A percentile compares a stretch with the other conserved stretches of the same genome.
These are phyloP conservation scores for Suaeda aralocaspica DNA, from an alignment of 148 eudicot species.

Conservation along the genomic window DNA sequence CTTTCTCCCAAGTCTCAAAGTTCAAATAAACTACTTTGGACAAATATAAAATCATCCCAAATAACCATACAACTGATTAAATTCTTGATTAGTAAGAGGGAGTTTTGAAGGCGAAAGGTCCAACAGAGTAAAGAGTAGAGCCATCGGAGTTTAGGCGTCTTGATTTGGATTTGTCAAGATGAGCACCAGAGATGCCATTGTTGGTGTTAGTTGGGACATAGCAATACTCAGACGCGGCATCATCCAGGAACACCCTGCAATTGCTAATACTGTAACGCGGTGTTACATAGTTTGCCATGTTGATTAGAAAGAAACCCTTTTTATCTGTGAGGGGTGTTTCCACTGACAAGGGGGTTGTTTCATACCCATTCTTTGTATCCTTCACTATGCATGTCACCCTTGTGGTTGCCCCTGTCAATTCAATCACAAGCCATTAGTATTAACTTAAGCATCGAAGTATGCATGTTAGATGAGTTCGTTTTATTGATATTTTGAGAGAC, in stretches of 20 bases:
- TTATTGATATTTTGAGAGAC: no score
- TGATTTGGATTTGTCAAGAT: background rate
- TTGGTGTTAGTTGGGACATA: background rate
- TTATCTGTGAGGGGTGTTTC: background rate
- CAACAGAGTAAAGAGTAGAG: slow-evolving; percentile 6
- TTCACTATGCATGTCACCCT: slow-evolving; percentile 8
- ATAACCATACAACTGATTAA: background rate
- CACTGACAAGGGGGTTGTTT: slow-evolving; percentile 6
- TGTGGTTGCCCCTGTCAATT: slow-evolving; percentile 4
- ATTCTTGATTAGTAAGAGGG: background rate
- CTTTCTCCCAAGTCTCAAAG: background rate
- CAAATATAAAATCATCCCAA: background rate
- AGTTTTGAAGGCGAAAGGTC: slow-evolving; percentile 1
- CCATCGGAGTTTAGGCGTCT: background rate
- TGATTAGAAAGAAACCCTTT: slow-evolving; percentile 4
- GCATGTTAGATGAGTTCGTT: no score
- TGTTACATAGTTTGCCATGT: background rate
- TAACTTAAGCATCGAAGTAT: no score
- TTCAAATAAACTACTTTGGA: background rate
- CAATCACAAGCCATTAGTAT: no score
- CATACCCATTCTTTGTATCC: slow-evolving; percentile 1
- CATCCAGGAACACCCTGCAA: slow-evolving; percentile 8
- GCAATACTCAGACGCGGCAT: background rate
- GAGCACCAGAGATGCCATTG: slow-evolving; percentile 2
- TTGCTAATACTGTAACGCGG: background rate